Conservation (phyloP, 352 stramenopile species). For the Globisporangium cystogenes region DNA sequence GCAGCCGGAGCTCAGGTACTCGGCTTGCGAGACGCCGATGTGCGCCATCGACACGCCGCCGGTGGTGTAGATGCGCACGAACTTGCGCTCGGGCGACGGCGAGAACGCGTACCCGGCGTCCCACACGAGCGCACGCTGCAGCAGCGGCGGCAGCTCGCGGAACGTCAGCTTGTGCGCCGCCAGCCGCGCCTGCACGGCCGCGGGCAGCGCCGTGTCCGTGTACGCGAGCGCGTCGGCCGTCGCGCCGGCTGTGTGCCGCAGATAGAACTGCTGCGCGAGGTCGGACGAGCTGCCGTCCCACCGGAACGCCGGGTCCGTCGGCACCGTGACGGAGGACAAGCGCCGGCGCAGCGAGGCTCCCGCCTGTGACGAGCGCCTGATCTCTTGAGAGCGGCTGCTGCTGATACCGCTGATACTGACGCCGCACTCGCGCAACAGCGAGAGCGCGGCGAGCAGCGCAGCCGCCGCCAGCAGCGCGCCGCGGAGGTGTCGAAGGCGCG, state of each 20-base stretch:
- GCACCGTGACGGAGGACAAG: conserved; percentile 2
- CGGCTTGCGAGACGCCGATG: conserved; percentile 14
- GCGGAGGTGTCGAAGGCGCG: background rate
- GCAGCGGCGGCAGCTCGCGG: conserved; percentile 13
- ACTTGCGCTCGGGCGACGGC: conserved; percentile 4
- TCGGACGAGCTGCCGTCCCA: conserved; percentile 28
- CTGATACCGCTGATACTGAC: background rate
- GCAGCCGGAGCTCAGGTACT: conserved; percentile 20
- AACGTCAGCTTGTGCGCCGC: conserved; percentile 3
- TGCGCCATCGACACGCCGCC: conserved; percentile 17
- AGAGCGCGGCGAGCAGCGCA: background rate
- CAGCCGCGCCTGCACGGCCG: conserved; percentile 6
- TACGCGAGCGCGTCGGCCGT: conserved; percentile 18
- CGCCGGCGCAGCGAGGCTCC: background rate
- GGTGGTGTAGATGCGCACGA: conserved; percentile 20
- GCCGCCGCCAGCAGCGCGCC: background rate
- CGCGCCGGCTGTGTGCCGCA: conserved; percentile 7
- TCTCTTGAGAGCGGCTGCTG: background rate
- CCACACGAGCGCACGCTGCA: conserved; percentile 35
- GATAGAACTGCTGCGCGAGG: conserved; percentile 14
- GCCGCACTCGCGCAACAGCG: background rate
- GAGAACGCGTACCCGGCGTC: conserved; percentile 27
- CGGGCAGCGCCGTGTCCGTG: conserved; percentile 9
- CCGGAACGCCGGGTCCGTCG: conserved; percentile 13
- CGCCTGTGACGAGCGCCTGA: background rate